These are phyloP conservation scores for Talaromyces thailandensis DNA, from an alignment of 495 filamentous ascomycete species.

Conservation along the genomic window DNA sequence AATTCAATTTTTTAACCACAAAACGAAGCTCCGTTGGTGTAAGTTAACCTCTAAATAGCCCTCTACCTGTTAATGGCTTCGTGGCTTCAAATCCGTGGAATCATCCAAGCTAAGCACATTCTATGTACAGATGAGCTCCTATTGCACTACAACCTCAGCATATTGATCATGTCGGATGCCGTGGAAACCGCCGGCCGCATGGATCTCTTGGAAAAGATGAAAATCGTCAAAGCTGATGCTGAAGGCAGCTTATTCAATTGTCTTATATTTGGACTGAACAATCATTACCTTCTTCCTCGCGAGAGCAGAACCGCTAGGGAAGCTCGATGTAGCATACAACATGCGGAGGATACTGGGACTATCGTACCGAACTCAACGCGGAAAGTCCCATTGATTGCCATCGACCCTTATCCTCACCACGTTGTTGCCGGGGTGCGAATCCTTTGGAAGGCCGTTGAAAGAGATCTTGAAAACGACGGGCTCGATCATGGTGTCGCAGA, in stretches of 20 bases:
- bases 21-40: slow-evolving; percentile 16
- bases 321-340: not conserved
- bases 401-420: slow-evolving; percentile 15
- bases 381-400: slow-evolving; percentile 9
- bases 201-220: slow-evolving; percentile 12
- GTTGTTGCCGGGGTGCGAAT: slow-evolving; percentile 13
- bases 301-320: not conserved
- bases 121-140: slow-evolving; percentile 9
- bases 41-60: not conserved
- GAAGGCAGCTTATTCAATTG: slow-evolving; percentile 12
- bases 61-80: not conserved
- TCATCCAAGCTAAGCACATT: not conserved
- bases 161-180: slow-evolving; percentile 11
- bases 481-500: slow-evolving; percentile 8
- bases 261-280: slow-evolving; percentile 14
- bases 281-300: slow-evolving; percentile 8
- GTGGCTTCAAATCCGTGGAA: not conserved
- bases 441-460: slow-evolving; percentile 13
- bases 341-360: not conserved
- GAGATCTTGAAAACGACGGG: slow-evolving; percentile 8
- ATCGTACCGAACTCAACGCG: not conserved
- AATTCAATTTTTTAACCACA: slow-evolving; percentile 11
- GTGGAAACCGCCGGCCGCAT: slow-evolving; percentile 10
- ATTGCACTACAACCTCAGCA: slow-evolving; percentile 12
- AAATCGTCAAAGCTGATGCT: slow-evolving; percentile 9